Evolutionary conservation across 2,329 filamentous ascomycete genomes (phyloP), one percentile per base, ranked within the genome.

Genomic region (Fusarium lyarnte): DNA sequence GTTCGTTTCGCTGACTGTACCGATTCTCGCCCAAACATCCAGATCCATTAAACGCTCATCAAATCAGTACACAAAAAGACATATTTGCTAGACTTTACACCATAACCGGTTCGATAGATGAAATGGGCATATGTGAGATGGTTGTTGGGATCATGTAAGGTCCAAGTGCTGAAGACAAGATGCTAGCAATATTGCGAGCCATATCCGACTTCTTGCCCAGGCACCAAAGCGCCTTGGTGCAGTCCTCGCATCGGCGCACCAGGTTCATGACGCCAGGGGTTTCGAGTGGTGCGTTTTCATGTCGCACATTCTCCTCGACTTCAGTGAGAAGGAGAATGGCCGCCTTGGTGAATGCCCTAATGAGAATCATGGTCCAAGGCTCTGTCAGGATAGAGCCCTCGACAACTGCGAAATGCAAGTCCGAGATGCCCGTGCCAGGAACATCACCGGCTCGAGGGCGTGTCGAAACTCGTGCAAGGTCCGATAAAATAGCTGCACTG

Each of bases 341-440:
- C 1, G 87, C 85, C 73, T 84, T 86, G 29, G 85, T 82, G 64
- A 89, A 89, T 0, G 84, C 84, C 31, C 86, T 81, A 46, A 89
- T 85, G 33, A 89, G 78, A 6, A 89, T 84, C 42, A 85, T 84
- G 3, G 87, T 89, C 88, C 88, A 90, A 5, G 88, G 88, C 70
- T 90, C 88, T 2, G 87, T 89, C 61, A 90, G 75, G n/a, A 90
- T 81, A 3, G 88, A 85, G 5, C 86, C 87, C 64, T 88, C 83
- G 45, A 84, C 86, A 29, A 89, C 81, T 2, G 87, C 87, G 62
- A 85, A 85, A 74, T 89, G 87, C 59, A 88, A 86, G 27, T 85
- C 84, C 5, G 73, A 70, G 46, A 73, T 58, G 33, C 76, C 74
- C 8, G 72, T 71, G 11, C 75, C 75, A 8, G 75, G 75, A 36